Evolutionary conservation across 208 protist genomes (phyloP), one percentile per base, ranked within the genome.

Genomic region (Leishmania braziliensis): DNA sequence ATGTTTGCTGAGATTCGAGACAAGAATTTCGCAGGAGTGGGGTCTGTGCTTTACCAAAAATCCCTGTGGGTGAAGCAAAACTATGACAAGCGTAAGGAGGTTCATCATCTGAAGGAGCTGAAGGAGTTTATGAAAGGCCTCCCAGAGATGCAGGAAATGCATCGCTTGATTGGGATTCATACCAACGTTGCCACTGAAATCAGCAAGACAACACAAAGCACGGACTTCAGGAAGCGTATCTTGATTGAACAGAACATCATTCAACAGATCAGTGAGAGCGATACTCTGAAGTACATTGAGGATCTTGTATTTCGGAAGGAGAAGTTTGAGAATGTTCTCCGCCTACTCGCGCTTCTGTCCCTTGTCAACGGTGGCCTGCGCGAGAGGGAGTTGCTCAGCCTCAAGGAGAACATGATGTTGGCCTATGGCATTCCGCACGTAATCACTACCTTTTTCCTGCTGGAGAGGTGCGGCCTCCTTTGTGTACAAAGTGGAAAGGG

Each of bases 61-160:
- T 94, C 94, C 0, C 65, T 95, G 46, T 94, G 87, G 86, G 87
- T 98, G 51, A 97, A 98, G 83, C 85, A 97, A 68, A 92, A 80
- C 77, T 98, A 98, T 78, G 94, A 98, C 20, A 86, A 92, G 69
- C 83, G 95, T 10, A 93, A 96, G 56, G 91, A 95, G 63, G 89
- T 97, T 3, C 88, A 96, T n/a, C 84, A 96, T 68, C 80, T 98
- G 36, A 95, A 92, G 77, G 92, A 98, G 68, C 75, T 97, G 58
- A 95, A 95, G 54, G 93, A 97, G 70, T 98, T 96, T 79, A 94
- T 98, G 90, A 91, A 95, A 65, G 86, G 86, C 5, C 84, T 98
- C 3, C 89, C 93, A 6, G 91, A 97, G 78, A 93, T 98, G 89
- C 93, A 97, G 63, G 93, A 98, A 72, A 84, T 92, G 56, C 92